phyloP scores from a whole-genome alignment of 176 grass and related monocot genomes.

The Microstegium vimineum region DNA sequence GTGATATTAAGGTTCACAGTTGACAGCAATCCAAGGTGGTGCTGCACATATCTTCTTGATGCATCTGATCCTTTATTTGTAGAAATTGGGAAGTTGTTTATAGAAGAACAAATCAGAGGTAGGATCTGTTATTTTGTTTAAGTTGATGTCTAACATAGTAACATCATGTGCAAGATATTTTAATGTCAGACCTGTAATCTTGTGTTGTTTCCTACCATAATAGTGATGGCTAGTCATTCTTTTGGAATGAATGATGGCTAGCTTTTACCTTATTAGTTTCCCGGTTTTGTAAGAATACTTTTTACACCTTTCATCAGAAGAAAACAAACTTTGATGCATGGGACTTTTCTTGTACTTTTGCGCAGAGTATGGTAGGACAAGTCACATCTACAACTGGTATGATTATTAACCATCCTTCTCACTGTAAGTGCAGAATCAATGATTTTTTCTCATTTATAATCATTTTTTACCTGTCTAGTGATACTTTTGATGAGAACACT shows the following conservation, averaged over 20 bases:
- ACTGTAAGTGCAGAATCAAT: background rate
- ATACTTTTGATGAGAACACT: constrained; percentile 94
- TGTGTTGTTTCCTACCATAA: background rate
- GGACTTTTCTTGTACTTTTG: constrained; percentile 18
- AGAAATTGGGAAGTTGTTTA: constrained; percentile 68
- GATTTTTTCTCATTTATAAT: constrained; percentile 17
- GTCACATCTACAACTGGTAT: constrained; percentile 85
- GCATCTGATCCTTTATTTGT: constrained; percentile 73
- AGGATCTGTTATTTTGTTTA: constrained; percentile 6
- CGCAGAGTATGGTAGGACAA: constrained; percentile 75
- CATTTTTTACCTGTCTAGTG: constrained; percentile 46
- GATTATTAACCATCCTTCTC: constrained; percentile 7
- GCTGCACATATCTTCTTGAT: constrained; percentile 83
- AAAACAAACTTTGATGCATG: constrained; percentile 22
- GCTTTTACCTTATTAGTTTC: background rate
- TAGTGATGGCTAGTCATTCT: background rate
- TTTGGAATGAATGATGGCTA: background rate
- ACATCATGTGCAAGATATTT: background rate
- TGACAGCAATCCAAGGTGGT: constrained; percentile 69
- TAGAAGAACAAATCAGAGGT: constrained; percentile 72
- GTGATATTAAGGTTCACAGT: constrained; percentile 66
- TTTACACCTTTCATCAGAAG: constrained; percentile 19
- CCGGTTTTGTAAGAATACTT: background rate
- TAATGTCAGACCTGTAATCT: background rate
- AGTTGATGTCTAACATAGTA: constrained; percentile 4